phyloP scores from a whole-genome alignment of 2,329 filamentous ascomycete species.

The Mycocentrospora acerina region DNA sequence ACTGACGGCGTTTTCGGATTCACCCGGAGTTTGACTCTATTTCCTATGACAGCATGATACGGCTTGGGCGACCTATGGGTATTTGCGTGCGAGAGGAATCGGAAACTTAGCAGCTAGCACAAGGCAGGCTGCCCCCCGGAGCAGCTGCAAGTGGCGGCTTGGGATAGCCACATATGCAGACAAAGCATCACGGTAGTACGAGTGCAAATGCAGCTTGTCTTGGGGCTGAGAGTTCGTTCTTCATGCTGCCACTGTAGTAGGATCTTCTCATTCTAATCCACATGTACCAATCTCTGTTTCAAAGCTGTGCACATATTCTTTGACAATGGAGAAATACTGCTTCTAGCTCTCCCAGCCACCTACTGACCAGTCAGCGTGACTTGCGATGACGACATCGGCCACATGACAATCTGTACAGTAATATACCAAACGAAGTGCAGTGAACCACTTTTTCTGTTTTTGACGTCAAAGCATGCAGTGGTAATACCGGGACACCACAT shows the following conservation, averaged over 20 bases:
- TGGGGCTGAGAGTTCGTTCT: constrained; percentile 5
- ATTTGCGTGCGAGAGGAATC: constrained; percentile 11
- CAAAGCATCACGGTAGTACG: constrained; percentile 1
- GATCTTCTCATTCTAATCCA: constrained; percentile 9
- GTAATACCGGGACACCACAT: not conserved
- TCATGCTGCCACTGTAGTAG: constrained; percentile 22
- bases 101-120: constrained; percentile 4
- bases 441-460: too few species aligned
- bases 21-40: constrained; percentile 20
- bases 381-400: constrained; percentile 37
- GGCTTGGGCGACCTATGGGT: constrained; percentile 17
- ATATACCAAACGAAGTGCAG: too few species aligned
- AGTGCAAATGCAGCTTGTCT: not conserved
- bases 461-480: too few species aligned
- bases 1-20: constrained; percentile 33
- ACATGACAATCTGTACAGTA: constrained; percentile 21
- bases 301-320: constrained; percentile 22
- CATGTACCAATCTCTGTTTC: not conserved
- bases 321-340: constrained; percentile 2
- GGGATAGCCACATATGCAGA: not conserved
- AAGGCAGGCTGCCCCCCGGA: constrained; percentile 8
- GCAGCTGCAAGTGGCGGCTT: not conserved
- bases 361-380: too few species aligned
- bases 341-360: constrained; percentile 1
- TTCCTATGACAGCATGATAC: constrained; percentile 20